Evolutionary conservation across 306 rosid species (phyloP).

Genomic region (Medicago arabica): DNA sequence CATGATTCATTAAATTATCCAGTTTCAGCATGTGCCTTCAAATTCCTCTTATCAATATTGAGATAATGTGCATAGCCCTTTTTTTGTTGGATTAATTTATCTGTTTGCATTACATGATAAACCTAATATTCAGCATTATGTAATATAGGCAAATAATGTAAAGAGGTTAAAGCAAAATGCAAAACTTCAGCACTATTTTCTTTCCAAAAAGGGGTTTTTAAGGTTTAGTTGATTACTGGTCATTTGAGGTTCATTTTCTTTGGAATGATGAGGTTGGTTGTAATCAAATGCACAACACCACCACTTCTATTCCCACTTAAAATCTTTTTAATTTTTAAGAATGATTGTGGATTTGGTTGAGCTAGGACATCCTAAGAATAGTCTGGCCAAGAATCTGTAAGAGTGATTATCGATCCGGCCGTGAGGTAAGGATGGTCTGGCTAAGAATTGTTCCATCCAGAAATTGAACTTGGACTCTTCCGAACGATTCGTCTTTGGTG

Average conservation of each 20-base stretch:
- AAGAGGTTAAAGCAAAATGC: slow-evolving; percentile 24
- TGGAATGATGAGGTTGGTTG: background rate
- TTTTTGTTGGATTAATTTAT: background rate
- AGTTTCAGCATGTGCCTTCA: slow-evolving; percentile 49
- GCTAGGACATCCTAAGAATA: background rate
- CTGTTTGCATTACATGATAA: slow-evolving; percentile 41
- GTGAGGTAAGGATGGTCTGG: too few species aligned
- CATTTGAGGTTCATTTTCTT: background rate
- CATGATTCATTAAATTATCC: slow-evolving; percentile 41
- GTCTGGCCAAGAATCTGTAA: too few species aligned
- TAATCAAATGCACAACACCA: background rate
- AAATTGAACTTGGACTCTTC: too few species aligned
- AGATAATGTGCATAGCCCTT: slow-evolving; percentile 41
- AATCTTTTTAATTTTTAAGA: background rate
- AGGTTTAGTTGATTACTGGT: background rate
- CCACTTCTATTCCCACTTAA: background rate
- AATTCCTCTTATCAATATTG: slow-evolving; percentile 28
- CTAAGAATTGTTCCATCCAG: too few species aligned
- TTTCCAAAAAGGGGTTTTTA: background rate
- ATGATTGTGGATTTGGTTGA: background rate
- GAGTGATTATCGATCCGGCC: too few species aligned
- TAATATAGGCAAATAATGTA: slow-evolving; percentile 25
- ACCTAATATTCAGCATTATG: slow-evolving; percentile 23
- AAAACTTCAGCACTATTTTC: background rate
- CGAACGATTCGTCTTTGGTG: too few species aligned